These are phyloP conservation scores for Yamadazyma jaroonii DNA, from an alignment of 1,139 yeast species.

Conservation along the genomic window DNA sequence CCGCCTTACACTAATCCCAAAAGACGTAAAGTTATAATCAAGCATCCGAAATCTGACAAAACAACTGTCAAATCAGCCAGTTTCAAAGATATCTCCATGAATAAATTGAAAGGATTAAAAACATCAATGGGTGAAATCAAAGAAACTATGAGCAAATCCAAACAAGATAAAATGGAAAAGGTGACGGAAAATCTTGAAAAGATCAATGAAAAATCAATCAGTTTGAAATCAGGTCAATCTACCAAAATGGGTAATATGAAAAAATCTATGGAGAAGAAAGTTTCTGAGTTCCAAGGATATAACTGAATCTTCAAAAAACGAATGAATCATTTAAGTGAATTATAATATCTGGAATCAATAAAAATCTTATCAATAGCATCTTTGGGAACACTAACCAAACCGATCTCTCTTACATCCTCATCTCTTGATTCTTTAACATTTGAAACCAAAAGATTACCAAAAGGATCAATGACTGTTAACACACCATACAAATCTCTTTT, in stretches of 20 bases:
- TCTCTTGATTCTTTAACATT: conserved; percentile 33
- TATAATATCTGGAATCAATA: conserved; percentile 22
- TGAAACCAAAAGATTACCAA: conserved; percentile 41
- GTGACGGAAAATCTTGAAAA: too few relatives aligned
- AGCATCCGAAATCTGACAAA: conserved; percentile 9
- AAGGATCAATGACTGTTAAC: conserved; percentile 44
- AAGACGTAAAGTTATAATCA: conserved; percentile 17
- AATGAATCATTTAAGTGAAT: conserved; percentile 5
- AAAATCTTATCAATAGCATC: conserved; percentile 25
- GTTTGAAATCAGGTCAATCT: too few relatives aligned
- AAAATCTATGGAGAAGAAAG: too few relatives aligned
- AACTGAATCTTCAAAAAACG: too few relatives aligned
- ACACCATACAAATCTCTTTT: conserved; percentile 36
- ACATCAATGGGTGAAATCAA: not conserved
- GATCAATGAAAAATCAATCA: too few relatives aligned
- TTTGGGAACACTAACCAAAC: conserved; percentile 46
- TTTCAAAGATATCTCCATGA: not conserved
- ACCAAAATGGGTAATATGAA: too few relatives aligned
- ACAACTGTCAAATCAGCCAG: too few relatives aligned
- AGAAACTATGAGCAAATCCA: too few relatives aligned
- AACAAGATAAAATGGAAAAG: too few relatives aligned
- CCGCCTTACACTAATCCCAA: conserved; percentile 13
- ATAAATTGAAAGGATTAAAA: conserved; percentile 1
- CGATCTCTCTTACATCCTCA: conserved; percentile 35
- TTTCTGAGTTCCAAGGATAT: too few relatives aligned